phyloP scores from a whole-genome alignment of 129 eudicot species.

The Tanacetum coccineum region DNA sequence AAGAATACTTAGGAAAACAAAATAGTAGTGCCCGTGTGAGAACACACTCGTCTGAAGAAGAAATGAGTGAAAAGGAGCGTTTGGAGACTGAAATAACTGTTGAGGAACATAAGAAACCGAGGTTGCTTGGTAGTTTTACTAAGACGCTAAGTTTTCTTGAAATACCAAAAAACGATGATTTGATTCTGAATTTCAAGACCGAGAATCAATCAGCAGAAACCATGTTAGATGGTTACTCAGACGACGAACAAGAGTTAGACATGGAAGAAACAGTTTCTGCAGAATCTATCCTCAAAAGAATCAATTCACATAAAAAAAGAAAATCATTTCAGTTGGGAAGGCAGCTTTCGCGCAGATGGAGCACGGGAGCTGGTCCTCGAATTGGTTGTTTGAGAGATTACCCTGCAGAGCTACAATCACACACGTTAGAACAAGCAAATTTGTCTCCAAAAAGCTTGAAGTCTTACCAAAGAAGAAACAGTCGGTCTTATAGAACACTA shows the following conservation, averaged over 20 bases:
- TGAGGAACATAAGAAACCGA: constrained; percentile 23
- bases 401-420: constrained; percentile 74
- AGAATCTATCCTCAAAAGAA: constrained; percentile 50
- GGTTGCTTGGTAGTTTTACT: constrained; percentile 22
- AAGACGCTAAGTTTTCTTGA: constrained; percentile 31
- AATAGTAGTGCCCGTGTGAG: constrained; percentile 30
- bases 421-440: constrained; percentile 67
- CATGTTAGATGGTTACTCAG: constrained; percentile 42
- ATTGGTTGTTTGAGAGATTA: constrained; percentile 90
- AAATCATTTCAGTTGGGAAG: constrained; percentile 64
- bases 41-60: constrained; percentile 63
- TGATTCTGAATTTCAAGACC: constrained; percentile 25
- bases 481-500: constrained; percentile 26
- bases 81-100: constrained; percentile 23
- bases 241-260: constrained; percentile 26
- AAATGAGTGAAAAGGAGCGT: constrained; percentile 6
- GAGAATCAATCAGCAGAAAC: constrained; percentile 30
- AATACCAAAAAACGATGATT: constrained; percentile 46
- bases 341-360: constrained; percentile 80
- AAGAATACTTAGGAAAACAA: constrained; percentile 36
- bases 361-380: constrained; percentile 96
- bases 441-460: constrained; percentile 66
- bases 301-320: constrained; percentile 57
- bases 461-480: constrained; percentile 14
- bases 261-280: constrained; percentile 43